phyloP scores from a whole-genome alignment of 306 rosid species.

The Luffa acutangula region DNA sequence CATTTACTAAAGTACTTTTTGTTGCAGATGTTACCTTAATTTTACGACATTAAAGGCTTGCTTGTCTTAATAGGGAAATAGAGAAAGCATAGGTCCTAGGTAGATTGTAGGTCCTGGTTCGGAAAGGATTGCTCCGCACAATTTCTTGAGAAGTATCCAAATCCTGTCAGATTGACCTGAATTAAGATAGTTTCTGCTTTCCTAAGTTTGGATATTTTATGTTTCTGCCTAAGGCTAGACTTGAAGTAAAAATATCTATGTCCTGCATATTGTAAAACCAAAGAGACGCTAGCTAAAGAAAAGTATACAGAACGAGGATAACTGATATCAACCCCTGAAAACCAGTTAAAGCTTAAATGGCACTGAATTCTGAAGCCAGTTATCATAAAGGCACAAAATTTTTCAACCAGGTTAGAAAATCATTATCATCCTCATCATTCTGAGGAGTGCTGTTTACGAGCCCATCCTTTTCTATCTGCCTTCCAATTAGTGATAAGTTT shows the following conservation, averaged over 20 bases:
- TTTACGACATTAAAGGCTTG: background rate
- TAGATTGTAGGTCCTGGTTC: background rate
- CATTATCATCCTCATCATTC: background rate
- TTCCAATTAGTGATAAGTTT: background rate
- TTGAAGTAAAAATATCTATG: background rate
- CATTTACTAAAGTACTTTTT: background rate
- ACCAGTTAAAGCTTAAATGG: background rate
- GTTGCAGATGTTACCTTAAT: background rate
- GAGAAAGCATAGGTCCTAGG: background rate
- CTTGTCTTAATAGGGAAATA: background rate
- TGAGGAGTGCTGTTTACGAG: background rate
- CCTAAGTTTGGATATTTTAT: background rate
- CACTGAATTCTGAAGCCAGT: background rate
- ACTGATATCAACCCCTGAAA: background rate
- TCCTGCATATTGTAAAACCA: background rate
- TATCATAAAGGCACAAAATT: background rate
- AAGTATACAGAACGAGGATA: background rate
- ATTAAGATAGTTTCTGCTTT: background rate
- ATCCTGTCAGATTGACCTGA: background rate
- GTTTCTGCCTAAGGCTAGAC: background rate
- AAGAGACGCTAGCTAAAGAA: background rate
- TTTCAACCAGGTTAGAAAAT: background rate
- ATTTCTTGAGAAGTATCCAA: background rate
- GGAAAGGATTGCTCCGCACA: background rate
- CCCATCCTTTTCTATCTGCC: background rate